Conservation (phyloP, 106 monocot species). For the Chionographis japonica region DNA sequence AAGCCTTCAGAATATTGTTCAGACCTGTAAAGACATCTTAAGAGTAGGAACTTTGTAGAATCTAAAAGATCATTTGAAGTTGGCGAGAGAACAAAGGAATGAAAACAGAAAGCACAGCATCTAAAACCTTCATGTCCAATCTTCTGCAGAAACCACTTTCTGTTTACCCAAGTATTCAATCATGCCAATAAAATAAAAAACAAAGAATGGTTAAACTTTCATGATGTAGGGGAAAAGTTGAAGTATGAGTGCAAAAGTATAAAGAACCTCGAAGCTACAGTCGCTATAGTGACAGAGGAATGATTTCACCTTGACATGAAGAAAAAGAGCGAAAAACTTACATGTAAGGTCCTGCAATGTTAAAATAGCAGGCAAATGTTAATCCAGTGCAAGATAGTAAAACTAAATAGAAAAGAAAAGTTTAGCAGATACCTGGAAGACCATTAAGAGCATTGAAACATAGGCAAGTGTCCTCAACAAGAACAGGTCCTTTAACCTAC, state of each 20-base stretch:
- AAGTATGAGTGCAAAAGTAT: not conserved
- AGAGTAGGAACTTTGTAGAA: not conserved
- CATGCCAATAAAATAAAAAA: conserved; percentile 6
- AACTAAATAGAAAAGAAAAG: conserved; percentile 1
- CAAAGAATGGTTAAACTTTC: too few species aligned
- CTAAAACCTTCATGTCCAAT: conserved; percentile 90
- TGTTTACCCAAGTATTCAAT: conserved; percentile 18
- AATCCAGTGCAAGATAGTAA: not conserved
- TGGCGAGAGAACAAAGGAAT: not conserved
- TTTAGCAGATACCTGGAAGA: conserved; percentile 61
- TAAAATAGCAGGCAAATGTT: not conserved
- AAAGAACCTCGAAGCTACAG: too few species aligned
- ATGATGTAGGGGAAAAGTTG: not conserved
- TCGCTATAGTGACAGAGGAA: not conserved
- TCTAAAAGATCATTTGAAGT: not conserved
- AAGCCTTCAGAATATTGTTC: conserved; percentile 79
- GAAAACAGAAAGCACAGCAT: not conserved
- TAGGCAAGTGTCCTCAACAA: conserved; percentile 95
- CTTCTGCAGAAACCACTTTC: conserved; percentile 99
- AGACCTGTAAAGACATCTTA: conserved; percentile 39
- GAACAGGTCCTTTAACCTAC: conserved; percentile 89
- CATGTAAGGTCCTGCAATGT: conserved; percentile 92
- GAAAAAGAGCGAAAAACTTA: conserved; percentile 28
- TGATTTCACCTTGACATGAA: not conserved
- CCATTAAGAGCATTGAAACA: conserved; percentile 97